A percentile compares a stretch with the other conserved stretches of the same genome.
Evolutionary conservation across 129 eudicot species (phyloP).

Genomic region (Apium graveolens): DNA sequence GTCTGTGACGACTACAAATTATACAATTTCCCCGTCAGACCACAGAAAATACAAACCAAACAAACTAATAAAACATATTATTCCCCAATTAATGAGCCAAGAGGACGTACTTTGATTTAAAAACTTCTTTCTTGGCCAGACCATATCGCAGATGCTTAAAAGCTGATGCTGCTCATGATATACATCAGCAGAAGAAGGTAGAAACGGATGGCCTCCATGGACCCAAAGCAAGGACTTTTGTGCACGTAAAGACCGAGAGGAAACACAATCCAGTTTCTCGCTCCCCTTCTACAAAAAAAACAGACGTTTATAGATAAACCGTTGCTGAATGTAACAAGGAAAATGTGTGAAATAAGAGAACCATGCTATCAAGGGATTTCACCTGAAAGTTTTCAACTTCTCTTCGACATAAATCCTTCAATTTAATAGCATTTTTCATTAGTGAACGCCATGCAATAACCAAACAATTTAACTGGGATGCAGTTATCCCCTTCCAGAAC

Average conservation of each 20-base stretch:
- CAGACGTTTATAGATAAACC: not conserved
- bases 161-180: conserved; percentile 48
- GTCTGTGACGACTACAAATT: conserved; percentile 25
- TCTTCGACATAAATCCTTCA: conserved; percentile 40
- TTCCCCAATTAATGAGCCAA: not conserved
- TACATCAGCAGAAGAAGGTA: conserved; percentile 54
- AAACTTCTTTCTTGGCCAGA: conserved; percentile 46
- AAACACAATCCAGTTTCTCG: conserved; percentile 27
- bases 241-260: conserved; percentile 41
- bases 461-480: conserved; percentile 38
- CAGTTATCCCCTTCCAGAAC: conserved; percentile 52
- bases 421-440: conserved; percentile 36
- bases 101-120: conserved; percentile 32
- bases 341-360: not conserved
- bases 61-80: not conserved
- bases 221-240: conserved; percentile 76
- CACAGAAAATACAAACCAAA: not conserved
- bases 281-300: conserved; percentile 36
- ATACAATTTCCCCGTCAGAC: not conserved
- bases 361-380: conserved; percentile 9
- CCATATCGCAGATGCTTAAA: conserved; percentile 29
- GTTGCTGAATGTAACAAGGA: not conserved
- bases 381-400: conserved; percentile 64
- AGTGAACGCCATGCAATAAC: conserved; percentile 58
- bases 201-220: conserved; percentile 87